These are phyloP conservation scores for Apophysomyces variabilis DNA, from an alignment of 371 early-diverging fungal species.

Conservation along the genomic window DNA sequence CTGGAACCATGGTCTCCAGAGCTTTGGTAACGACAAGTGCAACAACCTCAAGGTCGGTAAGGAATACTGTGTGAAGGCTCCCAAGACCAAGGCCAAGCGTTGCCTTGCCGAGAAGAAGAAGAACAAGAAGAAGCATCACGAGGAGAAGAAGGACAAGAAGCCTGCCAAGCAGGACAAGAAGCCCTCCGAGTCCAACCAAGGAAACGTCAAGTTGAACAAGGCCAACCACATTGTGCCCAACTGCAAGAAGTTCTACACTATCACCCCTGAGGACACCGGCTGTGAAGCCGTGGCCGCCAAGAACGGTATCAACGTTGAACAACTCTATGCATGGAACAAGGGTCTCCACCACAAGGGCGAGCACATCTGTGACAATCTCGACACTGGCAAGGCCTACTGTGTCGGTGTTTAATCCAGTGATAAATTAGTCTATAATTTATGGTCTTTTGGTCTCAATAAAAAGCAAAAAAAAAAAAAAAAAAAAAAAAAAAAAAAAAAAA, in stretches of 20 bases:
- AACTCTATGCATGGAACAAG: conserved; percentile 24
- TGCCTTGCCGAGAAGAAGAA: conserved; percentile 22
- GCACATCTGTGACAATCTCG: conserved; percentile 33
- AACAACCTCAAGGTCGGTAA: conserved; percentile 10
- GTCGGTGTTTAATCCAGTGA: conserved; percentile 19
- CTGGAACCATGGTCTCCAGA: conserved; percentile 23
- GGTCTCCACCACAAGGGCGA: conserved; percentile 29
- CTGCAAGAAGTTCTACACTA: conserved; percentile 27
- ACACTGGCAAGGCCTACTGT: conserved; percentile 37
- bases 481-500: too few relatives aligned
- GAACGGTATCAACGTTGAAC: conserved; percentile 17
- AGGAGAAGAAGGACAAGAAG: conserved; percentile 12
- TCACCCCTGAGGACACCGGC: conserved; percentile 18
- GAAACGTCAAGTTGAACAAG: conserved; percentile 13
- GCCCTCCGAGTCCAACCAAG: conserved; percentile 13
- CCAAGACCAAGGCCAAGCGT: conserved; percentile 22
- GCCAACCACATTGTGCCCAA: conserved; percentile 19
- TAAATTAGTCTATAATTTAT: neutral
- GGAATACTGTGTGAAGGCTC: conserved; percentile 13
- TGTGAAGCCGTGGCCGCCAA: conserved; percentile 23
- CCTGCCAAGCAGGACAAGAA: conserved; percentile 13
- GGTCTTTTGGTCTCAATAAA: too few relatives aligned
- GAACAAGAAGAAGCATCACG: conserved; percentile 15
- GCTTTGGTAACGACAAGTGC: conserved; percentile 25
- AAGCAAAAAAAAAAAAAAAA: too few relatives aligned